Percentiles rank a stretch among this genome's conserved stretches.
Conservation (phyloP, 306 rosid genomes). For the Luffa acutangula region DNA sequence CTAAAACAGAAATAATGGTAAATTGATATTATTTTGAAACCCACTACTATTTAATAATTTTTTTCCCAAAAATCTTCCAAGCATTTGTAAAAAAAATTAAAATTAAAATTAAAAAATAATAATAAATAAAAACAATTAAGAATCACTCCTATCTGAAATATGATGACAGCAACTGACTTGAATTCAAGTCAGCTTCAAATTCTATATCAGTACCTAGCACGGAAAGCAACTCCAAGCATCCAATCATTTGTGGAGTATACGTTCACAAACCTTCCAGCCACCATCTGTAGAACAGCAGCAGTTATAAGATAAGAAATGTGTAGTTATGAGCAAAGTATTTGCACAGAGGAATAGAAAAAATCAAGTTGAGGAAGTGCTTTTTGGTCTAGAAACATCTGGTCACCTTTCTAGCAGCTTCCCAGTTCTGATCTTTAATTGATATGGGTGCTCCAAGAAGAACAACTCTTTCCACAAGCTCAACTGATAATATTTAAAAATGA, state of each 20-base stretch:
- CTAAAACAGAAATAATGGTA: background rate
- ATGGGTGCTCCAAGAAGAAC: conserved; percentile 45
- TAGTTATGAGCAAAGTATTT: background rate
- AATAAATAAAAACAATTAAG: background rate
- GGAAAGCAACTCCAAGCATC: conserved; percentile 46
- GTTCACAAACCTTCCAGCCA: conserved; percentile 44
- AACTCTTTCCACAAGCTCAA: conserved; percentile 39
- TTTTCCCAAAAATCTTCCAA: too few species aligned
- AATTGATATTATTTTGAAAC: background rate
- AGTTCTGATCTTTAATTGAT: conserved; percentile 35
- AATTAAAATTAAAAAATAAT: too few species aligned
- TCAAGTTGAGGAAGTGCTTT: background rate
- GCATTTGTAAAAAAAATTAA: background rate
- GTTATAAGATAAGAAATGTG: background rate
- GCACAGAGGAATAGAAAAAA: background rate
- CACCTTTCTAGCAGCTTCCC: conserved; percentile 46
- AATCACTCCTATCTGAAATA: background rate
- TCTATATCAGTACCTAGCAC: conserved; percentile 28
- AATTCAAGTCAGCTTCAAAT: background rate
- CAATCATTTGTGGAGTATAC: conserved; percentile 40
- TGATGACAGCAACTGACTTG: background rate
- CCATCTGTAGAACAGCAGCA: conserved; percentile 29
- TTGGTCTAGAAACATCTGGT: background rate
- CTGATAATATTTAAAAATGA: conserved; percentile 14
- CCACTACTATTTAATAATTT: background rate